phyloP scores from a whole-genome alignment of 768 basidiomycete species.

The Dictyophora rubrovolvata region DNA sequence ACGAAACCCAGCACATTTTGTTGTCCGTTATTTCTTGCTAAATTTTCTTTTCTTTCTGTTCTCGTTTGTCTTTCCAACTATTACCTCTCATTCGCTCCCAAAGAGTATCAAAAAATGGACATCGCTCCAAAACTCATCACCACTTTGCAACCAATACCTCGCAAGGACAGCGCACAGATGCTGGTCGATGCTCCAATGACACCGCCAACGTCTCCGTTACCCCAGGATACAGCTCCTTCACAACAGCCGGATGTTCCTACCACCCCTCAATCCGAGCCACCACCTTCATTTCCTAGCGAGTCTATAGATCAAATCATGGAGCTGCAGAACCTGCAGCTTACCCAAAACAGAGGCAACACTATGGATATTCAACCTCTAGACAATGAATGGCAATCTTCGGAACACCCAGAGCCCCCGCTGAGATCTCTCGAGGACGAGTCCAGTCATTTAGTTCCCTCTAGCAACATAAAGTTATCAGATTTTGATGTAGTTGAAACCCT shows the following conservation, averaged over 20 bases:
- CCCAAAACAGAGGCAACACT: conserved; percentile 9
- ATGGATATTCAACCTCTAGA: conserved; percentile 5
- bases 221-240: conserved; percentile 30
- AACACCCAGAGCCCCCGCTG: conserved; percentile 31
- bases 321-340: conserved; percentile 13
- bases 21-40: neutral
- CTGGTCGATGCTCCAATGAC: conserved; percentile 55
- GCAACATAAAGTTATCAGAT: conserved; percentile 55
- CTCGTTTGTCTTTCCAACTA: neutral
- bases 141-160: conserved; percentile 7
- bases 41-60: neutral
- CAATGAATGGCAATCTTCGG: conserved; percentile 9
- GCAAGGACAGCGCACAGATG: conserved; percentile 33
- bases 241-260: conserved; percentile 14
- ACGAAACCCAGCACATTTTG: neutral
- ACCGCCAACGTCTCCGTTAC: conserved; percentile 55
- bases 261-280: conserved; percentile 30
- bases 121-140: neutral
- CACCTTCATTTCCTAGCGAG: conserved; percentile 16
- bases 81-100: neutral
- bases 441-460: conserved; percentile 48
- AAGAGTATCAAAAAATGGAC: neutral
- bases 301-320: conserved; percentile 15
- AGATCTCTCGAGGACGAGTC: conserved; percentile 61
- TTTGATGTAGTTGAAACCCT: conserved; percentile 75